Conservation (phyloP, 2,329 filamentous ascomycete genomes). For the Madurella mycetomatis region DNA sequence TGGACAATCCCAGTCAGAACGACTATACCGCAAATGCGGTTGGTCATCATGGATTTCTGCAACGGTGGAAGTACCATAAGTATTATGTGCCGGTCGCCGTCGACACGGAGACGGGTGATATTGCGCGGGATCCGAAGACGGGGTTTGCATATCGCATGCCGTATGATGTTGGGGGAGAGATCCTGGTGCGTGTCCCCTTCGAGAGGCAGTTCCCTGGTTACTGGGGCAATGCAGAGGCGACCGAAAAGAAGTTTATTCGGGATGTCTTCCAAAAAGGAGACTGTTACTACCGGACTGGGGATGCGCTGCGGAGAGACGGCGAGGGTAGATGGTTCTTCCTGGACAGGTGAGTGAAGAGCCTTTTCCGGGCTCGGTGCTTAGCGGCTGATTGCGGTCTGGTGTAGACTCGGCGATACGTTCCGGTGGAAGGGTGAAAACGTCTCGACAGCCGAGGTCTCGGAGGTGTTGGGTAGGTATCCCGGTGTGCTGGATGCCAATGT, state of each 20-base stretch:
- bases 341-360: conserved; percentile 40
- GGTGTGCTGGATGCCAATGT: conserved; percentile 64
- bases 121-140: conserved; percentile 61
- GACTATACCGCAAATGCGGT: conserved; percentile 61
- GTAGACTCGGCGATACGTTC: conserved; percentile 65
- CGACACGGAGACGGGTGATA: conserved; percentile 63
- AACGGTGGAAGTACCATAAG: conserved; percentile 49
- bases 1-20: conserved; percentile 57
- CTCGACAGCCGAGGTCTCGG: conserved; percentile 62
- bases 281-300: conserved; percentile 63
- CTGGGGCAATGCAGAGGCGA: conserved; percentile 63
- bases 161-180: conserved; percentile 70
- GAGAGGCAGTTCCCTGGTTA: conserved; percentile 64
- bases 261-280: conserved; percentile 65
- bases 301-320: conserved; percentile 55
- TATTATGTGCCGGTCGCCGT: conserved; percentile 62
- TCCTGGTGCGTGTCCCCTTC: conserved; percentile 59
- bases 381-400: background rate
- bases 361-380: background rate
- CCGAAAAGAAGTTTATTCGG: conserved; percentile 59
- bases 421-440: conserved; percentile 71
- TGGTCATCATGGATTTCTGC: conserved; percentile 65
- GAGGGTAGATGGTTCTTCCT: conserved; percentile 68
- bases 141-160: conserved; percentile 61
- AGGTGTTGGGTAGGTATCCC: conserved; percentile 55